Percentiles rank a stretch among this genome's conserved stretches.
Conservation (phyloP, 805 yeast genomes). For the Metschnikowia sp. region DNA sequence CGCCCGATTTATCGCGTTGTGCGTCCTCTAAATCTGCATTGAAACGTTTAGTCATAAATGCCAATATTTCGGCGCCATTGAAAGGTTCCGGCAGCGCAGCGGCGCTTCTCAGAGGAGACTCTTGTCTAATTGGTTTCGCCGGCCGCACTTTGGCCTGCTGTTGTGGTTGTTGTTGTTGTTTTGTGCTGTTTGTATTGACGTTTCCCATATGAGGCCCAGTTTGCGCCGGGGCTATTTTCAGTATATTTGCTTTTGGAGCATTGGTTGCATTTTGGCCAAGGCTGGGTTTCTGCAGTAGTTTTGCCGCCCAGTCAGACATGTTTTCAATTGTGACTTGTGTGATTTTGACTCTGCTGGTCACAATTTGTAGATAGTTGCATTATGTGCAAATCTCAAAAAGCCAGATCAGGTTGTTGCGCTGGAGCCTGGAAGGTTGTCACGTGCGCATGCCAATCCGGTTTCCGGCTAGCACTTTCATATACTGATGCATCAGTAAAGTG, state of each 20-base stretch:
- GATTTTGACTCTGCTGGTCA: no score
- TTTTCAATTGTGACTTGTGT: no score
- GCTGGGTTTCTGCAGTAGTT: conserved; percentile 12
- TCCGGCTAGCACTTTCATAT: no score
- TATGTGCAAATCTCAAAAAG: background rate
- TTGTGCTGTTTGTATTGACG: background rate
- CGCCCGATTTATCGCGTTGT: conserved; percentile 20
- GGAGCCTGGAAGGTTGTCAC: no score
- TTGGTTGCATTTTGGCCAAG: no score
- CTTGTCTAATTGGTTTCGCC: background rate
- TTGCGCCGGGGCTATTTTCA: no score
- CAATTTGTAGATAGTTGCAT: background rate
- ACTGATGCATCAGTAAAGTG: no score
- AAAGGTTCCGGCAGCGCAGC: conserved; percentile 7
- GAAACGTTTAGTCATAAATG: conserved; percentile 18
- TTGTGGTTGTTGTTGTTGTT: background rate
- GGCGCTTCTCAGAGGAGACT: background rate
- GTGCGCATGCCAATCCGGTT: no score
- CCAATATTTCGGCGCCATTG: conserved; percentile 21
- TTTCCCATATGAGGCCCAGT: background rate
- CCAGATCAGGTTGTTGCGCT: background rate
- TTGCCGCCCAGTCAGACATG: conserved; percentile 18
- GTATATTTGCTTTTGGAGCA: no score
- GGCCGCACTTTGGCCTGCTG: background rate
- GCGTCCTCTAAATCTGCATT: conserved; percentile 20